Evolutionary conservation across 2,329 filamentous ascomycete genomes (phyloP), one percentile per base, ranked within the genome.

Genomic region (Paecilomyces niveus): DNA sequence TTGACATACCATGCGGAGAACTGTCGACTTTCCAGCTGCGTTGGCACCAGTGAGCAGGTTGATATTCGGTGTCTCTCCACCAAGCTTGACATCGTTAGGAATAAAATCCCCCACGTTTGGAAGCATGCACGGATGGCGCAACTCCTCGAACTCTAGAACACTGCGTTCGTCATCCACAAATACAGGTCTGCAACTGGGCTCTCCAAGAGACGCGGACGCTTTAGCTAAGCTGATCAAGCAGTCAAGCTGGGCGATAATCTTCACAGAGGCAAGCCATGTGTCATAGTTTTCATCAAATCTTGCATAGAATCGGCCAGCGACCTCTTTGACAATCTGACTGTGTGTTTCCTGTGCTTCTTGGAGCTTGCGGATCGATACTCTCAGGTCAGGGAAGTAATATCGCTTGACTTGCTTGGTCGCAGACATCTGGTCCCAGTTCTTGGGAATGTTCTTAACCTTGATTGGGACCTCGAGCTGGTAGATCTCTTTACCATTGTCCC

Each of bases 311-410:
- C 92, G 85, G 24, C 84, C 82, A 0, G 90, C 85, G 32, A 97
- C 90, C 55, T 95, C 90, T 64, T 93, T 92, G 55, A 93, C 85
- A 45, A 97, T 89, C 68, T 99, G 93, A 3, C 87, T 87, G 73
- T 97, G 94, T 0, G 86, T 94, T 73, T 99, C 94, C 70, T 96
- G 92, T 1, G 92, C 90, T 76, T 99, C 94, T 70, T 96, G 94
- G 18, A 97, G 81, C 65, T 91, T 84, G 54, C 93, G 88, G 22
- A 99, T 92, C 1, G 97, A 83, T 29, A 83, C 81, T 13, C 89
- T 89, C 13, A 97, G 82, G 68, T 96, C 89, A 1, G 87, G 83
- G 65, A 92, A 96, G 77, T 97, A 99, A 79, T 93, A 99, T 0
- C 94, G 88, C 75, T 96, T 97, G 68, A 95, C 89, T 58, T 88